Base-by-base conservation (phyloP, 1,284 basidiomycete genomes). In the Irpex lacteus region DNA sequence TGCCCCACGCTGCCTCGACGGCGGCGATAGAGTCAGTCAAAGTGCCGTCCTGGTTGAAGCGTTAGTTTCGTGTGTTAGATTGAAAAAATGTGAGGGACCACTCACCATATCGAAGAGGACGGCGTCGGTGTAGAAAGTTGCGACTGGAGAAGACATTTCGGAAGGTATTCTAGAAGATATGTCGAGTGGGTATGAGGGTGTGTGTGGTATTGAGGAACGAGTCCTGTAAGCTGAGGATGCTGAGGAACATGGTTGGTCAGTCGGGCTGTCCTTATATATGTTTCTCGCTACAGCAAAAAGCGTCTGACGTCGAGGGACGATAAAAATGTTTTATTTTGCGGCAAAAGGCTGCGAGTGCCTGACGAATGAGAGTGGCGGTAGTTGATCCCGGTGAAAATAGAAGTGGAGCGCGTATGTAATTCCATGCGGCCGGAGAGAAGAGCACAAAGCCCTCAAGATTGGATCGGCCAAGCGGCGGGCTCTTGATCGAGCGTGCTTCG, bases 1-100 rank as follows among this genome's bases (percentile, higher is more conserved):
- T 88, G 40, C 84, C 85, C 91, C 91, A 92, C 5, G 91, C 91
- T 5, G 89, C 88, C 74, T 92, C 91, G 67, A 92, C 89, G 7
- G 91, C 90, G 26, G 86, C 79, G 71, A 91, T 91, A 34, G 88
- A 90, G 72, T 91, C 88, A 60, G 90, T 91, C 62, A 91, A 78
- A 9, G 89, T 91, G 53, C 88, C 88, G 71, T 89, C 87, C 87
- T 89, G 68, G 59, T 11, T 4, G 2, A 53, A 53, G 21, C 4
- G 19, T 26, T 19, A 19, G 50, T 19, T 18, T 53, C 18, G 62
- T 8, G 53, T 18, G 13, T 53, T 34, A n/a, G 50, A 38, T 21
- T 54, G 34, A n/a, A n/a, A n/a, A n/a, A 18, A 15, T 13, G 4
- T 34, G 34, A 32, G 11, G 1, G 36, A 37, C 15, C 9, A 76